A percentile compares a stretch with the other conserved stretches of the same genome.
Conservation (phyloP, 495 filamentous ascomycete species). For the Cercophora sp. region DNA sequence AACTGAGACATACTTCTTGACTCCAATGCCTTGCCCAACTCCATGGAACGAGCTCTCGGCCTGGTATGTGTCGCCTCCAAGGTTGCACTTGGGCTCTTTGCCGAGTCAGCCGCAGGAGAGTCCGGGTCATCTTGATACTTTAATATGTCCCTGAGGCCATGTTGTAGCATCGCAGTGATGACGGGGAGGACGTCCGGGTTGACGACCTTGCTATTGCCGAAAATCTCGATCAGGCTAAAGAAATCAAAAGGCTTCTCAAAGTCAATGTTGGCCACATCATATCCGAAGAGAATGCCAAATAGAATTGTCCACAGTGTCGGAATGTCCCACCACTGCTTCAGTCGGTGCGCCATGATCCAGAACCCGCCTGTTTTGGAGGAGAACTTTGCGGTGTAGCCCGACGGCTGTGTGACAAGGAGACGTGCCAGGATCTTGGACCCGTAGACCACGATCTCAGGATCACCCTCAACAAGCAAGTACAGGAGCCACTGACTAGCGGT, state of each 20-base stretch:
- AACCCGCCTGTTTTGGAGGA: slow-evolving; percentile 81
- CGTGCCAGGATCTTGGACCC: slow-evolving; percentile 83
- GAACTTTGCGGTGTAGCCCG: slow-evolving; percentile 78
- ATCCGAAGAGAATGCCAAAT: slow-evolving; percentile 83
- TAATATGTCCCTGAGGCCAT: slow-evolving; percentile 65
- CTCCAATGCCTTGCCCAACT: slow-evolving; percentile 46
- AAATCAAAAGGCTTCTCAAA: slow-evolving; percentile 69
- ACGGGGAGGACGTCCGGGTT: slow-evolving; percentile 78
- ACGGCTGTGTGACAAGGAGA: slow-evolving; percentile 75
- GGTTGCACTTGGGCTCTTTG: slow-evolving; percentile 13
- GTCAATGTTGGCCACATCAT: slow-evolving; percentile 70
- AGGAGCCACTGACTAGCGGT: slow-evolving; percentile 74
- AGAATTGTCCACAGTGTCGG: slow-evolving; percentile 82
- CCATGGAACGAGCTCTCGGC: slow-evolving; percentile 45
- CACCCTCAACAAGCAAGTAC: slow-evolving; percentile 84
- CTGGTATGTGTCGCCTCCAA: slow-evolving; percentile 27
- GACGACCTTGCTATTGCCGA: slow-evolving; percentile 61
- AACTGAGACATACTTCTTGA: slow-evolving; percentile 40
- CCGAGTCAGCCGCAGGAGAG: slow-evolving; percentile 39
- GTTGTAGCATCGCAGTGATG: slow-evolving; percentile 83
- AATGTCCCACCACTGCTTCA: slow-evolving; percentile 87
- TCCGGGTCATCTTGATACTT: slow-evolving; percentile 57
- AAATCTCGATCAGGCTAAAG: slow-evolving; percentile 66
- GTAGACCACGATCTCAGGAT: slow-evolving; percentile 75
- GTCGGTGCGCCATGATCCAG: slow-evolving; percentile 70